Evolutionary conservation across 148 eudicot genomes (phyloP), one percentile per base, ranked within the genome.

Genomic region (Silene latifolia): DNA sequence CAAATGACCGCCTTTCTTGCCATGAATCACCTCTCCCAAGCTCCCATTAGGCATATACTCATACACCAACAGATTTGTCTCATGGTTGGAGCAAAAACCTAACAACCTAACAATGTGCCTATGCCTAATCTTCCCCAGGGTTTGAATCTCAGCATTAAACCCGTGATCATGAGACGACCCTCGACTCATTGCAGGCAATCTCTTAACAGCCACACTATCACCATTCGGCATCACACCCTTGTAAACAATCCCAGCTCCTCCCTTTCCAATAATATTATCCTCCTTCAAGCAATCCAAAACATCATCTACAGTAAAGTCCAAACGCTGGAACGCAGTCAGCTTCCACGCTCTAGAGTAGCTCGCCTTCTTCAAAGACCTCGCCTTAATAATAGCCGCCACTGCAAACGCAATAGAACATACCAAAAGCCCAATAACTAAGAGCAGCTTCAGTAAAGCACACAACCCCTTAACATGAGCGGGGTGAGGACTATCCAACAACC

Each of bases 31-130:
- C 80, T 93, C 98, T 8, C 98, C 98, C 53, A 93, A 84, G 81
- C 98, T 93, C 59, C 98, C 98, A 78, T 93, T 93, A 21, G 98
- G 98, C 98, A 93, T 93, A 20, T 91, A 93, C 83, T 93, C 98
- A 39, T 93, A 91, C 72, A 91, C 98, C 80, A 93, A 81, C 56
- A 93, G 80, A 81, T 93, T 93, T 3, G 98, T 93, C 78, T 93
- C 98, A 3, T 93, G 92, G 67, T 93, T 93, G 2, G 98, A 93
- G 81, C 98, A 91, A 71, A 87, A 93, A 18, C 98, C 98, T 46
- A 93, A 72, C 32, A 93, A 61, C 73, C 98, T 88, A 72, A 93
- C 98, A 80, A 93, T 93, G 72, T 93, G 89, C 73, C 98, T 85
- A 67, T 93, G 98, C 56, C 98, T 79, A 42, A 93, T 93, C 83